These are phyloP conservation scores for Sanguinoderma infundibulare DNA, from an alignment of 1,284 basidiomycete species.

Conservation along the genomic window DNA sequence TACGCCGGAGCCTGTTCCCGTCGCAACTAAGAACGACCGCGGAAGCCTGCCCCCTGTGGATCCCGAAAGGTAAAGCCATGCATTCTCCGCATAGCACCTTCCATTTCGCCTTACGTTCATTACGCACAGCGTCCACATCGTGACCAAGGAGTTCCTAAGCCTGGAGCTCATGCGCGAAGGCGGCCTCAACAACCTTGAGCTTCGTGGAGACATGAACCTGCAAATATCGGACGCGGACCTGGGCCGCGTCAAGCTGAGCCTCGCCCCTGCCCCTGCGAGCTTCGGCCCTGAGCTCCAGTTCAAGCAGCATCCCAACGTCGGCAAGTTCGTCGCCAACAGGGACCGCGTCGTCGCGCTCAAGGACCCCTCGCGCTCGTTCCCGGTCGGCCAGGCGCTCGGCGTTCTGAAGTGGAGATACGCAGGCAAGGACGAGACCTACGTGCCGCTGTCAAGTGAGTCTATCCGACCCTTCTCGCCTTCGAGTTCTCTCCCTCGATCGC, in stretches of 20 bases:
- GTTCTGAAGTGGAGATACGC: slow-evolving; percentile 94
- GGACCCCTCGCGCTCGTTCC: slow-evolving; percentile 85
- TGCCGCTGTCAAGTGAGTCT: slow-evolving; percentile 87
- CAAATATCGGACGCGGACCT: slow-evolving; percentile 80
- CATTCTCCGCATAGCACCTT: neutral
- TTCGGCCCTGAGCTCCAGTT: slow-evolving; percentile 84
- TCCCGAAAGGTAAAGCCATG: slow-evolving; percentile 67
- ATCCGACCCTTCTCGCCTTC: neutral
- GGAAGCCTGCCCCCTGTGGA: slow-evolving; percentile 79
- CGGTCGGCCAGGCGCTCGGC: slow-evolving; percentile 84
- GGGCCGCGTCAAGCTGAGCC: slow-evolving; percentile 78
- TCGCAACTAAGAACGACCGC: slow-evolving; percentile 42
- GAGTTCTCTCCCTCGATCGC: neutral
- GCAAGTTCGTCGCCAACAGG: slow-evolving; percentile 77
- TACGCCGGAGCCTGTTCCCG: slow-evolving; percentile 46
- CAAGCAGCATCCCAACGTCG: slow-evolving; percentile 96
- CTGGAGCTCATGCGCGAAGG: slow-evolving; percentile 89
- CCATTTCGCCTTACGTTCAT: neutral
- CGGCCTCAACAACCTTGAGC: slow-evolving; percentile 86
- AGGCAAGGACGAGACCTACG: slow-evolving; percentile 89
- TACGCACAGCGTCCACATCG: slow-evolving; percentile 77
- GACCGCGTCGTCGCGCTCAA: slow-evolving; percentile 84
- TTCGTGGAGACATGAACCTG: slow-evolving; percentile 95
- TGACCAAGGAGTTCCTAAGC: slow-evolving; percentile 85
- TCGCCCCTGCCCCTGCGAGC: slow-evolving; percentile 66